phyloP scores from a whole-genome alignment of 2,329 filamentous ascomycete genomes.

The Elsinoe batatas region DNA sequence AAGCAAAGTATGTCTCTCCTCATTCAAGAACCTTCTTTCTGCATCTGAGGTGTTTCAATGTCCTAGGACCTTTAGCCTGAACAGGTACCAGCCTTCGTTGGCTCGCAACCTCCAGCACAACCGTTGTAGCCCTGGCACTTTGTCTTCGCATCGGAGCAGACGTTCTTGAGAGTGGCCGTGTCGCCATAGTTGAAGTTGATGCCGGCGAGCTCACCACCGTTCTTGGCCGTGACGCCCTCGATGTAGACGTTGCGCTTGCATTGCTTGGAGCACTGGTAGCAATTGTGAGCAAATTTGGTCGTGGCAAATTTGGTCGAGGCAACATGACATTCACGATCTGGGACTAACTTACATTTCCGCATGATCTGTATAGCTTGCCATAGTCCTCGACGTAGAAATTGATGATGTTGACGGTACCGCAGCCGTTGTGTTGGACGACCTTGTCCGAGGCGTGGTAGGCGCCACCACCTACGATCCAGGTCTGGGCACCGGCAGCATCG shows the following conservation, averaged over 20 bases:
- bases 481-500: conserved; percentile 17
- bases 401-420: conserved; percentile 31
- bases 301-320: background rate
- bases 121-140: conserved; percentile 25
- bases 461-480: conserved; percentile 25
- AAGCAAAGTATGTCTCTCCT: background rate
- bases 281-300: background rate
- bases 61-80: conserved; percentile 15
- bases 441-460: conserved; percentile 31
- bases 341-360: conserved; percentile 33
- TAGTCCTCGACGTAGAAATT: conserved; percentile 36
- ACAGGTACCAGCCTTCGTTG: conserved; percentile 21
- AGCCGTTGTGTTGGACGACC: conserved; percentile 36
- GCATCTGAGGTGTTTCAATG: no score
- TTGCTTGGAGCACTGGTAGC: conserved; percentile 26
- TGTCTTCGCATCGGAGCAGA: conserved; percentile 23
- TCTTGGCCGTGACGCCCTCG: conserved; percentile 33
- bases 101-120: conserved; percentile 23
- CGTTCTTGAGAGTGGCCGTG: conserved; percentile 33
- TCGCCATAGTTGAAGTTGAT: conserved; percentile 46
- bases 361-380: conserved; percentile 43
- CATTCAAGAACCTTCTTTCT: no score
- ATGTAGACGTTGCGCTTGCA: conserved; percentile 37
- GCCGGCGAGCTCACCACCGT: conserved; percentile 36
- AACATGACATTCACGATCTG: background rate